A percentile compares a stretch with the other conserved stretches of the same genome.
Evolutionary conservation across 148 eudicot species (phyloP).

Genomic region (Spergularia bocconei): DNA sequence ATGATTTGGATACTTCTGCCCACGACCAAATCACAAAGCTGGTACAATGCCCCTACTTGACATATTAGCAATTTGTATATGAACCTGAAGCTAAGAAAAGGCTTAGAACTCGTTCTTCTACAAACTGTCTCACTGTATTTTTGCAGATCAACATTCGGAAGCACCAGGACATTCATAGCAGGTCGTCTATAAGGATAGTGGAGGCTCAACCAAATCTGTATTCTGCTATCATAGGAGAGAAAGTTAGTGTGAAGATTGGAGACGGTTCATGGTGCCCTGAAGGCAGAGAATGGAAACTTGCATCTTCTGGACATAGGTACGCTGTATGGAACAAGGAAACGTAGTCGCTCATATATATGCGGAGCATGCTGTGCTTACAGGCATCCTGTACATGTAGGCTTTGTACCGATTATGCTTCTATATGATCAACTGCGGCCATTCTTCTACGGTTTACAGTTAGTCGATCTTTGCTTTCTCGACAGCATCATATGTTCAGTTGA

Average conservation of each 20-base stretch:
- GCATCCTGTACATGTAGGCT: no score
- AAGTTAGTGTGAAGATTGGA: conserved; percentile 85
- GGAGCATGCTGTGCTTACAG: background rate
- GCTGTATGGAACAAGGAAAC: conserved; percentile 73
- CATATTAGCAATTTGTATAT: background rate
- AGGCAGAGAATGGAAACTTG: conserved; percentile 83
- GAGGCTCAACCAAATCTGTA: conserved; percentile 85
- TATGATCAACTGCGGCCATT: no score
- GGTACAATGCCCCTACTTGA: conserved; percentile 45
- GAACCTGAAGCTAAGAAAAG: background rate
- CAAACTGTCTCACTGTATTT: background rate
- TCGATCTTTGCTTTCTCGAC: no score
- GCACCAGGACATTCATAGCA: conserved; percentile 59
- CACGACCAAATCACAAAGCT: conserved; percentile 87
- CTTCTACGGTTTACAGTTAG: no score
- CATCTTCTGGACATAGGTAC: conserved; percentile 66
- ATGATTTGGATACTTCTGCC: conserved; percentile 63
- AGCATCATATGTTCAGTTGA: no score
- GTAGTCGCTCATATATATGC: background rate
- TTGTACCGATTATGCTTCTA: no score
- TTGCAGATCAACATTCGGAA: conserved; percentile 65
- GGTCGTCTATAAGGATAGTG: conserved; percentile 61
- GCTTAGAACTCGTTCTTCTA: background rate
- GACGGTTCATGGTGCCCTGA: conserved; percentile 82
- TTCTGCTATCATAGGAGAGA: conserved; percentile 76